Conservation (phyloP, 2,329 filamentous ascomycete genomes). For the Zymoseptoria crescenta region DNA sequence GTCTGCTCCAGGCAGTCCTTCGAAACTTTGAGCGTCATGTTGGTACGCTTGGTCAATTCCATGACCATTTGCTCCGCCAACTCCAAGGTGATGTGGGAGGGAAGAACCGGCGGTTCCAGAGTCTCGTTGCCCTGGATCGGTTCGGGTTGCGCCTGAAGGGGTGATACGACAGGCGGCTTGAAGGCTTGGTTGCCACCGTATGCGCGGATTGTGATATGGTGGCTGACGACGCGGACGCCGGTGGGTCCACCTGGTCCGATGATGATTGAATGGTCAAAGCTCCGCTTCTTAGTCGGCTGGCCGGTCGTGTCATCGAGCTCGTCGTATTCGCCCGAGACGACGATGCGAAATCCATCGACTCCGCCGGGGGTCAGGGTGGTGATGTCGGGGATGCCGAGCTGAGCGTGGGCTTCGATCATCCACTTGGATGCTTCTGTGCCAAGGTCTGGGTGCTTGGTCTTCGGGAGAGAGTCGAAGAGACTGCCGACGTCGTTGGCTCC, state of each 20-base stretch:
- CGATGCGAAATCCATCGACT: slow-evolving; percentile 70
- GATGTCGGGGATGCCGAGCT: slow-evolving; percentile 64
- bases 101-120: slow-evolving; percentile 15
- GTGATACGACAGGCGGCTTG: slow-evolving; percentile 29
- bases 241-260: slow-evolving; percentile 64
- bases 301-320: slow-evolving; percentile 55
- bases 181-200: slow-evolving; percentile 53
- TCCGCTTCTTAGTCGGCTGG: slow-evolving; percentile 56
- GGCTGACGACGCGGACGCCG: slow-evolving; percentile 68
- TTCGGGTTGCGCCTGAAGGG: slow-evolving; percentile 11
- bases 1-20: slow-evolving; percentile 73
- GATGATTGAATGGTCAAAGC: slow-evolving; percentile 74
- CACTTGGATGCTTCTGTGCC: slow-evolving; percentile 61
- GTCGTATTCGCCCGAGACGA: slow-evolving; percentile 76
- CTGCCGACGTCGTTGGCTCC: slow-evolving; percentile 59
- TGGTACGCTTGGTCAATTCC: slow-evolving; percentile 68
- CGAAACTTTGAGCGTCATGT: slow-evolving; percentile 72
- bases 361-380: slow-evolving; percentile 54
- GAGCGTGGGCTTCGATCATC: slow-evolving; percentile 71
- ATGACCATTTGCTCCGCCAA: slow-evolving; percentile 50
- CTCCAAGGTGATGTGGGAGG: slow-evolving; percentile 24
- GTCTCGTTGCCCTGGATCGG: slow-evolving; percentile 6
- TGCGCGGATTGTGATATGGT: slow-evolving; percentile 66
- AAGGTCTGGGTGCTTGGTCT: slow-evolving; percentile 67
- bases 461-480: slow-evolving; percentile 62